Conservation (phyloP, 2,329 filamentous ascomycete genomes). For the Penicillium crustosum region DNA sequence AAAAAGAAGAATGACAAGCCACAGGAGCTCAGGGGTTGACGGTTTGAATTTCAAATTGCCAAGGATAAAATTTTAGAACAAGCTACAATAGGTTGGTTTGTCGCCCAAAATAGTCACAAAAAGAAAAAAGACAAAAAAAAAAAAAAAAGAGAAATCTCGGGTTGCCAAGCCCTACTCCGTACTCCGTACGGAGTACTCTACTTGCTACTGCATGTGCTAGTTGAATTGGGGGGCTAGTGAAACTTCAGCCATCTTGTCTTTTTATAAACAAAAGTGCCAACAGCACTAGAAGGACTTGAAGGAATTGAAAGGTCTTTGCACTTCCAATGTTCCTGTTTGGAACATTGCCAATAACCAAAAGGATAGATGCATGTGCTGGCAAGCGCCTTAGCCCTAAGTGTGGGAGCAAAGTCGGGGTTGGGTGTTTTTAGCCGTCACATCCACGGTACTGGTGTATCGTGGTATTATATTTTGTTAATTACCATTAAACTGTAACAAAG, state of each 20-base stretch:
- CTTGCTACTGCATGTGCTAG: background rate
- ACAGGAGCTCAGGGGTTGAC: conserved; percentile 1
- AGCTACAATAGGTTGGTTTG: background rate
- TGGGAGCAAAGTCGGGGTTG: background rate
- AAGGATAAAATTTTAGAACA: background rate
- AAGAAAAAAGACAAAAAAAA: background rate
- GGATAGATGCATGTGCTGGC: conserved; percentile 18
- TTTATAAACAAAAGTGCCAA: background rate
- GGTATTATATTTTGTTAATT: background rate
- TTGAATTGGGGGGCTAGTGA: background rate
- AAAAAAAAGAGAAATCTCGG: background rate
- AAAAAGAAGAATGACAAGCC: background rate
- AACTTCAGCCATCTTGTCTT: background rate
- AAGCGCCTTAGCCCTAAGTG: conserved; percentile 9
- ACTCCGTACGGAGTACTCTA: background rate
- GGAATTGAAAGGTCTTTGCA: background rate
- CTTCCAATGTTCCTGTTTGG: background rate
- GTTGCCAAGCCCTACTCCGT: background rate
- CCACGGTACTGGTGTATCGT: background rate
- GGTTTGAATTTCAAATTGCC: background rate
- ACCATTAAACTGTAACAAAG: background rate
- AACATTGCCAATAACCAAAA: background rate
- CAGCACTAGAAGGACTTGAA: background rate
- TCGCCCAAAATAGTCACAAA: conserved; percentile 3
- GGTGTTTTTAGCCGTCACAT: background rate